Conservation (phyloP, 2,329 filamentous ascomycete genomes). For the Nemania serpens region DNA sequence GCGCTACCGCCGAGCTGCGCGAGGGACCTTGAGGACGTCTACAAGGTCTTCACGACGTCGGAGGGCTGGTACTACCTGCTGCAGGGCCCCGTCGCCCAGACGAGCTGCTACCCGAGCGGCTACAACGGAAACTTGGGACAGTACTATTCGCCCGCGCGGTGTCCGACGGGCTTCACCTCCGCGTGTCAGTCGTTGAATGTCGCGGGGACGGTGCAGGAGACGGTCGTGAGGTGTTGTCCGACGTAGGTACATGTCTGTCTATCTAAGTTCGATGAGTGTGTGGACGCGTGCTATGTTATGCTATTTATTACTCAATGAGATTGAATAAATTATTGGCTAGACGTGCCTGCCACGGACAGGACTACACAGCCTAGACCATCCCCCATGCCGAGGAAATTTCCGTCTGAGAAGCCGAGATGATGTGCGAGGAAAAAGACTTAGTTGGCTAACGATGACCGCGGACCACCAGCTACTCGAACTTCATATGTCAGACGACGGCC, state of each 20-base stretch:
- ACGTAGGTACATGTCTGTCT: constrained; percentile 21
- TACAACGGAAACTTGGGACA: constrained; percentile 20
- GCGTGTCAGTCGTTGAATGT: constrained; percentile 21
- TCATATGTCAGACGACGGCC: constrained; percentile 13
- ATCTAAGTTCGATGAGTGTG: too few relatives aligned
- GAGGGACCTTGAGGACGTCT: constrained; percentile 1
- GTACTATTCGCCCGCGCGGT: constrained; percentile 30
- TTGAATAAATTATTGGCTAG: too few relatives aligned
- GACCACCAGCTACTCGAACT: constrained; percentile 16
- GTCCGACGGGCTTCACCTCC: constrained; percentile 30
- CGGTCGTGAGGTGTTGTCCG: constrained; percentile 29
- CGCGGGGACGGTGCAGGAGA: constrained; percentile 18
- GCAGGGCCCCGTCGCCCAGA: constrained; percentile 22
- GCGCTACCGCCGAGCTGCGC: constrained; percentile 6
- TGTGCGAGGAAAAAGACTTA: background rate
- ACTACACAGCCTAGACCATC: too few relatives aligned
- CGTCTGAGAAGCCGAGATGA: background rate
- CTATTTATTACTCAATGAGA: too few relatives aligned
- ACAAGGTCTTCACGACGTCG: constrained; percentile 12
- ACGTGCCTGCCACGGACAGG: too few relatives aligned
- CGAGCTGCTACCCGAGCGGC: constrained; percentile 29
- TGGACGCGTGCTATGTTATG: too few relatives aligned
- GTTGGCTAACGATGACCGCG: background rate
- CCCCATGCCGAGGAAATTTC: too few relatives aligned
- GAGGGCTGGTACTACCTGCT: constrained; percentile 20